phyloP scores from a whole-genome alignment of 2,329 filamentous ascomycete genomes.

The Aspergillus brasiliensis region DNA sequence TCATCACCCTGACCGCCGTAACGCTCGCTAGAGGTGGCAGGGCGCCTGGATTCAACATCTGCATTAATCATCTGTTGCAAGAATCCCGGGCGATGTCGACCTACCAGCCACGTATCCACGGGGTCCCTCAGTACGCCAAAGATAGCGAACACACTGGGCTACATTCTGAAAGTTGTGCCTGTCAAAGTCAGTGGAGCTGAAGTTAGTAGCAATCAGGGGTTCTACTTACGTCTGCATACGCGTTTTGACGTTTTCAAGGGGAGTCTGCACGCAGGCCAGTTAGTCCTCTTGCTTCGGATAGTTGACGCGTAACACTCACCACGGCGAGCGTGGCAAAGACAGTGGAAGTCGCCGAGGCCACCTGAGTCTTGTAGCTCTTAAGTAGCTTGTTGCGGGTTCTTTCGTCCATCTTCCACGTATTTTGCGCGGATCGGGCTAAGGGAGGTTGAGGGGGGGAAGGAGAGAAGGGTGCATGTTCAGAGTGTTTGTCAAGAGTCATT shows the following conservation, averaged over 20 bases:
- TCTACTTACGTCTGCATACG: slow-evolving; percentile 52
- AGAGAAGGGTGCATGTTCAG: slow-evolving; percentile 45
- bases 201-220: not conserved
- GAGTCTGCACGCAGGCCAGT: slow-evolving; percentile 38
- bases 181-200: slow-evolving; percentile 4
- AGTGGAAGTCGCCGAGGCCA: slow-evolving; percentile 48
- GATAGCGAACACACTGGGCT: slow-evolving; percentile 46
- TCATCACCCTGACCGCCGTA: slow-evolving; percentile 48
- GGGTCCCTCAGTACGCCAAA: slow-evolving; percentile 50
- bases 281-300: not conserved
- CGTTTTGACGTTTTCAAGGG: slow-evolving; percentile 52
- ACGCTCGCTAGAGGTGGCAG: slow-evolving; percentile 49
- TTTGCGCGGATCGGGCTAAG: slow-evolving; percentile 33
- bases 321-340: slow-evolving; percentile 49
- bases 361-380: slow-evolving; percentile 50
- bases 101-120: slow-evolving; percentile 51
- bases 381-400: slow-evolving; percentile 45
- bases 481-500: slow-evolving; percentile 41
- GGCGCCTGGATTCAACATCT: slow-evolving; percentile 35
- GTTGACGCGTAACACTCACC: slow-evolving; percentile 35
- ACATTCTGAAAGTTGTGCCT: slow-evolving; percentile 50
- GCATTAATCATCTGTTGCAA: slow-evolving; percentile 3
- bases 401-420: slow-evolving; percentile 42
- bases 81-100: slow-evolving; percentile 10
- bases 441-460: slow-evolving; percentile 37